A percentile compares a stretch with the other conserved stretches of the same genome.
phyloP scores from a whole-genome alignment of 371 early-diverging fungal species.

The Dichotomocladium elegans region DNA sequence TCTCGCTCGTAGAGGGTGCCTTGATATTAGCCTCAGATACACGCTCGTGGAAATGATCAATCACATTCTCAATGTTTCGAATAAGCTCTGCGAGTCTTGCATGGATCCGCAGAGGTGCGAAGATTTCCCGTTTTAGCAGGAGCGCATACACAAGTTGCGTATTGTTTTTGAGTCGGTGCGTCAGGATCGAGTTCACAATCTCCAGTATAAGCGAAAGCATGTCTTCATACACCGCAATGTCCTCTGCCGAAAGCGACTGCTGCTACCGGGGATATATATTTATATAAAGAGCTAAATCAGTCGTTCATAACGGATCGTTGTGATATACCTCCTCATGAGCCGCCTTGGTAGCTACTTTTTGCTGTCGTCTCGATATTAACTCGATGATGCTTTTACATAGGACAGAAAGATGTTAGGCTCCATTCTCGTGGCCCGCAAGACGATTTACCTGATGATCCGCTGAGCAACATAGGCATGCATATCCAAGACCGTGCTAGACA shows the following conservation, averaged over 20 bases:
- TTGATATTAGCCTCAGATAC: constrained; percentile 63
- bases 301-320: not conserved
- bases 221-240: constrained; percentile 62
- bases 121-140: constrained; percentile 65
- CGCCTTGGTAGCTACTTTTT: constrained; percentile 48
- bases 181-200: constrained; percentile 65
- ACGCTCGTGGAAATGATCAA: constrained; percentile 58
- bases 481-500: constrained; percentile 57
- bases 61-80: constrained; percentile 62
- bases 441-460: constrained; percentile 57
- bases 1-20: constrained; percentile 64
- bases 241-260: constrained; percentile 14
- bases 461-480: constrained; percentile 74
- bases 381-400: constrained; percentile 55
- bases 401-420: too few species aligned
- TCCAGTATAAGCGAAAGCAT: constrained; percentile 65
- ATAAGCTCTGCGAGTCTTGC: constrained; percentile 56
- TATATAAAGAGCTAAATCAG: not conserved
- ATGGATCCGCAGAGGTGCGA: constrained; percentile 51
- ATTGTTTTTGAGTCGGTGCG: constrained; percentile 62
- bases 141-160: constrained; percentile 73
- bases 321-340: constrained; percentile 18
- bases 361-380: constrained; percentile 60
- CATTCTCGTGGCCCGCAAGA: not conserved
- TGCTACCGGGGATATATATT: too few species aligned